Evolutionary conservation across 2,329 filamentous ascomycete species (phyloP), one percentile per base, ranked within the genome.

Genomic region (Hypocreales sp.): DNA sequence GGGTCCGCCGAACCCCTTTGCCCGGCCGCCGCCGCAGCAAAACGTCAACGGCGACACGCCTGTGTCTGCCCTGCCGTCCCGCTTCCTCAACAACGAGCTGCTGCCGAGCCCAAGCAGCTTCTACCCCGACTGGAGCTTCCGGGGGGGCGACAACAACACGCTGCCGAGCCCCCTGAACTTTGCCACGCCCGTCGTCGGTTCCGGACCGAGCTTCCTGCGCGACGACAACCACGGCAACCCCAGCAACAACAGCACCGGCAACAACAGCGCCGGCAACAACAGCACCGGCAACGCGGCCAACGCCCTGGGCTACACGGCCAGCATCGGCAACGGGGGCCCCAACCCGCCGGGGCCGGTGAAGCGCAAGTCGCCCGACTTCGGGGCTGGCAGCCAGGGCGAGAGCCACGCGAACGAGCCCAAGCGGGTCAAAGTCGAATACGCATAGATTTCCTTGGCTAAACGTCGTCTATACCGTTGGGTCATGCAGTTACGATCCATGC

Each of bases 1-100:
- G 20, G 90, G 90, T 0, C 90, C 90, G 10, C 84, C 84, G 3
- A 98, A 98, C 48, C 90, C 90, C 0, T 98, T 95, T 50, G 90
- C 90, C 7, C 69, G 87, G 22, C 90, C 87, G 1, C 69, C 76
- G 15, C 83, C 80, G 5, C 81, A 84, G 16, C 64, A 72, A 31
- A 71, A 66, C 40, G 55, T 61, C 36, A 62, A 60, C 33, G 57
- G 50, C 14, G 56, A 58, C 30, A 76, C 90, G 0, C 90, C 90
- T 0, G 84, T 92, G n/a, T 94, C 86, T 2, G 86, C 87, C 4
- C 61, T 98, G 8, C 90, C 90, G 0, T 92, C 82, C 27, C 73
- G 87, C 22, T 94, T 95, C 50, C 76, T 95, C 40, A 79, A 76
- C 31, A 82, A 80, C 37, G 82, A 86, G 20, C 73, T 94, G 29